Evolutionary conservation across 1,284 basidiomycete genomes (phyloP), one percentile per base, ranked within the genome.

Genomic region (Bondarzewia mesenterica): DNA sequence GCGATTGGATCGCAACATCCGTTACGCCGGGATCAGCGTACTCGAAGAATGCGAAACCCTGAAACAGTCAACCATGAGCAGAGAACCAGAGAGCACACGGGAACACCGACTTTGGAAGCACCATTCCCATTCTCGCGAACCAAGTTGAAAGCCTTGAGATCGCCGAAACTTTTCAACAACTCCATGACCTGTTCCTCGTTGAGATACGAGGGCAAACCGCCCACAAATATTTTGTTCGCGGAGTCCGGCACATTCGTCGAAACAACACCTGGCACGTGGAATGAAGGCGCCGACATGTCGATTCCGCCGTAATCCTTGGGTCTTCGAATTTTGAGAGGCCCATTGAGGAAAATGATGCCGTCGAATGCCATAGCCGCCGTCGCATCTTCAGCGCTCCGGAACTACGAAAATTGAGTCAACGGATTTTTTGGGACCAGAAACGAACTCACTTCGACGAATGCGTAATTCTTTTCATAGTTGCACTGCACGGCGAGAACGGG

Each of bases 11-110:
- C 32, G 96, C 96, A 54, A 97, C 82, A 55, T 99, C 94, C 43
- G 96, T 99, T 50, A 94, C 83, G 27, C 67, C 69, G 10, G 83
- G 71, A 63, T 99, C 96, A 50, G 89, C 85, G 66, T 98, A 99
- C 75, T 99, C 96, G 71, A 93, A 96, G 73, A 98, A 99, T 0
- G 96, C 96, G 66, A 97, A 99, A 54, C 96, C 96, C 89, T 94
- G 61, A 20, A 36, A 40, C 26, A 18, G 43, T 25, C 45, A 48
- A 27, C n/a, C 44, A 42, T 48, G 29, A 32, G n/a, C 37, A 42
- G 38, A 29, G 14, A 5, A 40, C 26, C 5, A 48, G 40, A 22
- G 26, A 23, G 46, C 43, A 38, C 39, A 15, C 35, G 16, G 23
- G 7, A 35, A 14, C n/a, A 15, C 60, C 66, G 47, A 88, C 92